Conservation (phyloP, 495 filamentous ascomycete species). For the Penicillium robsamsonii region DNA sequence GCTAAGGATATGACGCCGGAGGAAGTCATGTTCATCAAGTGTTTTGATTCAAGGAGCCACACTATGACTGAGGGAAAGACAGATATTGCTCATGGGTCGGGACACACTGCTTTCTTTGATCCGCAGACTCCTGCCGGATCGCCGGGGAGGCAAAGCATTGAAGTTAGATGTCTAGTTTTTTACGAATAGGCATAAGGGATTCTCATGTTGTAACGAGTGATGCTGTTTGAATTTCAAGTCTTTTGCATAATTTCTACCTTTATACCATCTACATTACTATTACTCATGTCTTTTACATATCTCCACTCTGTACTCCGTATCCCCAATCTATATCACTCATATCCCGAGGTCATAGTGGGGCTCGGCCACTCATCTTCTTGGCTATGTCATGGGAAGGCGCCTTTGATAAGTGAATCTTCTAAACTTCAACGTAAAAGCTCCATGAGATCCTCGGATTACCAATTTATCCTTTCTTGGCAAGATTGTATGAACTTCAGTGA, state of each 20-base stretch:
- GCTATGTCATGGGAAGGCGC: background rate
- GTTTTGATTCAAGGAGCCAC: conserved; percentile 61
- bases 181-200: conserved; percentile 1
- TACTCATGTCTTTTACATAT: background rate
- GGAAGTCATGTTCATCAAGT: conserved; percentile 77
- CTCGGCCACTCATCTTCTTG: background rate
- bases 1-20: conserved; percentile 37
- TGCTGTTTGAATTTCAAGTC: background rate
- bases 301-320: too few species aligned
- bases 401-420: background rate
- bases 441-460: background rate
- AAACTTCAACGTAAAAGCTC: background rate
- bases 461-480: background rate
- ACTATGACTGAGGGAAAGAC: conserved; percentile 32
- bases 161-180: conserved; percentile 81
- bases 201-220: background rate
- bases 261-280: background rate
- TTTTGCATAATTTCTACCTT: background rate
- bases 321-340: too few species aligned
- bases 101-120: conserved; percentile 80
- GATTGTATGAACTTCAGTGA: background rate
- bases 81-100: conserved; percentile 60
- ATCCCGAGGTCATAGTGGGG: too few species aligned
- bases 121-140: conserved; percentile 60
- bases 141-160: conserved; percentile 73